Conservation (phyloP, 2,329 filamentous ascomycete species). For the Fusarium lyarnte region DNA sequence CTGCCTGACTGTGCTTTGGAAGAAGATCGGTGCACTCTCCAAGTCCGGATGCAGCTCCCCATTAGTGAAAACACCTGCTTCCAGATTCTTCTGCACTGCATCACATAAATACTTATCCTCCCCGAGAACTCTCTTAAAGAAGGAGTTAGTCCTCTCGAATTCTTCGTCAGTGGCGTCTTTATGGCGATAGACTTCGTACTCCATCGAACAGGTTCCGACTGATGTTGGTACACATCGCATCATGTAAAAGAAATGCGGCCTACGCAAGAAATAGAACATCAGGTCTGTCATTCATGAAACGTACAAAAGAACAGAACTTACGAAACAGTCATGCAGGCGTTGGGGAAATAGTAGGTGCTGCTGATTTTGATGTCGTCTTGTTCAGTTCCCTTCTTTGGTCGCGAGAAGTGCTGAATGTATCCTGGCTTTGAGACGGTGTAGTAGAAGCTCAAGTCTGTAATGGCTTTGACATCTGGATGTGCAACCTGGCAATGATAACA, state of each 20-base stretch:
- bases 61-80: slow-evolving; percentile 59
- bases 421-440: slow-evolving; percentile 13
- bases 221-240: slow-evolving; percentile 32
- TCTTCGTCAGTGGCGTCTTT: slow-evolving; percentile 65
- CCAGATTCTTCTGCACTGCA: slow-evolving; percentile 67
- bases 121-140: slow-evolving; percentile 65
- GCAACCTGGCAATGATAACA: slow-evolving; percentile 31
- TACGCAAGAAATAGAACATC: background rate
- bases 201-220: slow-evolving; percentile 20
- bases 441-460: background rate
- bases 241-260: slow-evolving; percentile 27
- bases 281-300: background rate
- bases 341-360: slow-evolving; percentile 30
- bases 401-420: slow-evolving; percentile 28
- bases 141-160: slow-evolving; percentile 63
- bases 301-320: background rate
- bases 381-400: background rate
- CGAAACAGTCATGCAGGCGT: slow-evolving; percentile 30
- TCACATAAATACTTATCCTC: slow-evolving; percentile 72
- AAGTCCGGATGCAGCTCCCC: slow-evolving; percentile 1
- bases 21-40: background rate
- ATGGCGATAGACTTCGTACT: slow-evolving; percentile 65
- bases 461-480: slow-evolving; percentile 24
- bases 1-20: background rate
- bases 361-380: slow-evolving; percentile 8